Base-by-base conservation (phyloP, 495 filamentous ascomycete species). In the Lepidopterella palustris region DNA sequence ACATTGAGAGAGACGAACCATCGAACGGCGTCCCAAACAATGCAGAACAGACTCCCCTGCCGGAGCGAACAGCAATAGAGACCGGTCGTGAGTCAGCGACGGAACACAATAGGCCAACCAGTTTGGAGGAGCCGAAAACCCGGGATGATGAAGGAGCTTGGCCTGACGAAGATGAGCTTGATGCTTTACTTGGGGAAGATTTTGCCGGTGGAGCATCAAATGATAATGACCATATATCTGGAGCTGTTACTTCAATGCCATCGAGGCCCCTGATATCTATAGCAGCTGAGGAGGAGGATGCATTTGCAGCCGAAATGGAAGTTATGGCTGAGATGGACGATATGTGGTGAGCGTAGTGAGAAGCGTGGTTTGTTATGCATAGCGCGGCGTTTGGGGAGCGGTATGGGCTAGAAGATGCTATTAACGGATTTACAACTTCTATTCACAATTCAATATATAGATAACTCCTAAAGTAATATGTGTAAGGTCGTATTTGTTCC, bases 241-340 rank as follows among this genome's bases (percentile, higher is more conserved):
- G 21, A 15, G 6, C 20, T 6, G 47, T n/a, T n/a, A n/a, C n/a
- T n/a, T n/a, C 9, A 6, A 50, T 25, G 24, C n/a, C 57, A 45
- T 27, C 48, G 40, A 23, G 20, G 15, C n/a, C 28, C 10, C 40
- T 35, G 13, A 55, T 54, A 39, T 9, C 24, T 31, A 20, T 52
- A 21, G 27, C 31, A 27, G 29, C 31, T 5, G 40, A 58, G 28
- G 59, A 63, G 4, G 68, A 76, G 49, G 61, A 76, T 60, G 86
- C 87, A 28, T 81, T 78, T 65, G 79, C 73, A 3, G 84, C 84
- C 58, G 86, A 87, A 27, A 80, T 86, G 74, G 85, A 82, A 51
- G 84, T 78, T 3, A 84, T 88, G 83, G 84, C 78, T 25, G 84
- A 80, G 57, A 81, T 89, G 77, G 81, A 80, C 27, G 82, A 73